phyloP scores from a whole-genome alignment of 768 basidiomycete genomes.

The Nidularia pulvinata region DNA sequence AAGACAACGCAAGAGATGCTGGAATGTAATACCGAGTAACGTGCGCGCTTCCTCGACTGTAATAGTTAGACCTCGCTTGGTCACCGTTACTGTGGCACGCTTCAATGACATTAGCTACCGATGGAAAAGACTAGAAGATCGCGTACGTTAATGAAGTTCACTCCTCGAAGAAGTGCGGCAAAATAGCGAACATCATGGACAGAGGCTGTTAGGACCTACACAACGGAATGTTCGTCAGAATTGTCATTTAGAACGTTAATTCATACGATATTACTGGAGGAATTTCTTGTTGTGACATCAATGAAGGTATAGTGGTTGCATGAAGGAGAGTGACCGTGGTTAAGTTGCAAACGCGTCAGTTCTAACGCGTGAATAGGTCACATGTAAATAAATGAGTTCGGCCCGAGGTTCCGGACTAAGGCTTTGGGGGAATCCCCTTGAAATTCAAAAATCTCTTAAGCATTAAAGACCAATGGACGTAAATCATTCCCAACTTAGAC shows the following conservation, averaged over 20 bases:
- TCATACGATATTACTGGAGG: no score
- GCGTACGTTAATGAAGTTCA: slow-evolving; percentile 80
- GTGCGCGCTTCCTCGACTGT: slow-evolving; percentile 86
- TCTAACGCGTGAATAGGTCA: not conserved
- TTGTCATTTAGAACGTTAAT: no score
- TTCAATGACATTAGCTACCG: slow-evolving; percentile 17
- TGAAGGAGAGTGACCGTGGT: no score
- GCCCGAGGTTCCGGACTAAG: not conserved
- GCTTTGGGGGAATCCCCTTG: no score
- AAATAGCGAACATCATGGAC: slow-evolving; percentile 85
- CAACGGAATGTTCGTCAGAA: not conserved
- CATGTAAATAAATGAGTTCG: not conserved
- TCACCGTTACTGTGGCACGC: slow-evolving; percentile 78
- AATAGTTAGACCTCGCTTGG: slow-evolving; percentile 68
- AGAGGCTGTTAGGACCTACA: slow-evolving; percentile 60
- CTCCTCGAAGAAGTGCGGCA: slow-evolving; percentile 74
- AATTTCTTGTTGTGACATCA: no score
- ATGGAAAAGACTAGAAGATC: not conserved
- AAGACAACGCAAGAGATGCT: not conserved
- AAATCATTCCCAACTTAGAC: no score
- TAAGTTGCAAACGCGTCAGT: no score
- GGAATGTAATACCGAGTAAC: slow-evolving; percentile 59
- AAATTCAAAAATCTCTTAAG: no score
- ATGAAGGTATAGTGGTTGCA: no score
- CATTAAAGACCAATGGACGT: no score